Conservation (phyloP, 2,329 filamentous ascomycete genomes). For the Colletotrichum sp. region DNA sequence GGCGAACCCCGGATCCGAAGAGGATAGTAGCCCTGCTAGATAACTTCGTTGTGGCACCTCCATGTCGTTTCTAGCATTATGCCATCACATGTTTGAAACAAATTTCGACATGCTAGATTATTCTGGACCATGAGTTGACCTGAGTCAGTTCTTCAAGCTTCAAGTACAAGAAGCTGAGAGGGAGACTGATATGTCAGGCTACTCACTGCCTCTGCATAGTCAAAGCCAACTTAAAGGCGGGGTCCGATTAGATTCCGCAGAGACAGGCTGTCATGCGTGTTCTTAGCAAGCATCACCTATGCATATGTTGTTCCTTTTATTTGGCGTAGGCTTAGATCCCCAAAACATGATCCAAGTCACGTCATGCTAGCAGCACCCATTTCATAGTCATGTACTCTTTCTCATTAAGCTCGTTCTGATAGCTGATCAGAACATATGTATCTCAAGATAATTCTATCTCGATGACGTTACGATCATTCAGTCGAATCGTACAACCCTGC, state of each 20-base stretch:
- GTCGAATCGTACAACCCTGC: not conserved
- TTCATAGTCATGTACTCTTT: not conserved
- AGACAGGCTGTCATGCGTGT: not conserved
- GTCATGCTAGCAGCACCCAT: not conserved
- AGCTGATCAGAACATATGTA: not conserved
- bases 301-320: not conserved
- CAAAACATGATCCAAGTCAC: not conserved
- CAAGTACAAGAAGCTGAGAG: not conserved
- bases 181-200: not conserved
- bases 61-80: not conserved
- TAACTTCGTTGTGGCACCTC: not conserved
- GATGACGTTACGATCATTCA: not conserved
- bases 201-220: not conserved
- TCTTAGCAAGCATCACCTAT: not conserved
- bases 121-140: not conserved
- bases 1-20: not conserved
- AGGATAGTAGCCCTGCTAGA: not conserved
- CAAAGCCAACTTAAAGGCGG: fast-evolving
- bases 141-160: not conserved
- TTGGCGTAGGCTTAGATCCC: not conserved
- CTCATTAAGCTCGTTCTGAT: not conserved
- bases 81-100: not conserved
- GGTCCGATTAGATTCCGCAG: not conserved
- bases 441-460: not conserved
- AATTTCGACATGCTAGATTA: not conserved